Percentiles rank a stretch among this genome's conserved stretches.
Evolutionary conservation across 2,329 filamentous ascomycete genomes (phyloP).

Genomic region (Fusarium musae): DNA sequence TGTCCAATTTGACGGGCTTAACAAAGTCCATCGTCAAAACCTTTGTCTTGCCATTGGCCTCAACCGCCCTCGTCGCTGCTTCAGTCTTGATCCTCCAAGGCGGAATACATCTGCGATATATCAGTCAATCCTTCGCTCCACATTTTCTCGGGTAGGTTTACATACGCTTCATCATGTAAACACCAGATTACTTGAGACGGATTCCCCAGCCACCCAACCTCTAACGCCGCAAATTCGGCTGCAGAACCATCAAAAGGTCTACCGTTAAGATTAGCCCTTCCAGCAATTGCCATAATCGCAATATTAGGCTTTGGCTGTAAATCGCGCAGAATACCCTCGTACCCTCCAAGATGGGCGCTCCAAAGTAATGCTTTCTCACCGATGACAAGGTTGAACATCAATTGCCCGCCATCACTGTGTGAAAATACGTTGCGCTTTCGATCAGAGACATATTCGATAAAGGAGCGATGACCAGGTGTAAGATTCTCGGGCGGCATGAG

Average conservation of each 20-base stretch:
- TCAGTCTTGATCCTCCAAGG: not conserved
- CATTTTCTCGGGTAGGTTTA: rapidly evolving
- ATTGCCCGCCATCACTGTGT: not conserved
- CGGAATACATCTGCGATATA: not conserved
- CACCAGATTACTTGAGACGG: not conserved
- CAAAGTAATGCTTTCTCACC: not conserved
- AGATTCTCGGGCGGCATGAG: not conserved
- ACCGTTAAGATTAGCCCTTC: not conserved
- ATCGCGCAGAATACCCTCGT: not conserved
- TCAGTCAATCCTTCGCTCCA: not conserved
- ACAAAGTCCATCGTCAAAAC: not conserved
- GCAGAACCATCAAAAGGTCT: not conserved
- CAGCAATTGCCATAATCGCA: not conserved
- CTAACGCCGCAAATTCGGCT: not conserved
- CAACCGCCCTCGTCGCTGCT: not conserved
- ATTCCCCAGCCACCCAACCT: not conserved
- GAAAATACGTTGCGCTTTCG: not conserved
- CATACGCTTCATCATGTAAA: constrained; percentile 3
- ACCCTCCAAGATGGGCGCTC: not conserved
- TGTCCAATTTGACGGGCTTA: not conserved
- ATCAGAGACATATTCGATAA: not conserved
- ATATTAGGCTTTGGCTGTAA: not conserved
- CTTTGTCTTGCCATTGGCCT: not conserved
- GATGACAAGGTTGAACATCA: not conserved
- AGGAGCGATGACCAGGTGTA: not conserved